Base-by-base conservation (phyloP, 768 basidiomycete species). In the Hypholoma fasciculare region DNA sequence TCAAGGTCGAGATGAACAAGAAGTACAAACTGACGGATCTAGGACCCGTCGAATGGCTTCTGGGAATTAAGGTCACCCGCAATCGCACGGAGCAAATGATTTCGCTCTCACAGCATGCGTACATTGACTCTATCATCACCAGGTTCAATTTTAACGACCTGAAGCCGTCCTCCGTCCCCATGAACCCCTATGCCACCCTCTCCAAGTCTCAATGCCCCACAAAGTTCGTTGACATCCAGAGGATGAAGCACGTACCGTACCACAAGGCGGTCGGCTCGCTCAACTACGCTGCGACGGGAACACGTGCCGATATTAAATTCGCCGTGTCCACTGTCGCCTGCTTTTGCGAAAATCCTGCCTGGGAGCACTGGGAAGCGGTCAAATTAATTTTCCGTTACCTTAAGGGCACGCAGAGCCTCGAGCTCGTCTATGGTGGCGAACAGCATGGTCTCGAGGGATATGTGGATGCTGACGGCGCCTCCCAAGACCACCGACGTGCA, bases 61-160 rank as follows among this genome's bases (percentile, higher is more conserved):
- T 77, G 4, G 71, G 75, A 4, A 60, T 78, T 23, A 52, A 71
- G 40, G 61, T 78, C 55, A 50, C 48, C 3, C 42, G 70, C 5
- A 61, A 78, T 44, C 13, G 44, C 53, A 1, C 53, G 59, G 0
- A 72, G 68, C 9, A 4, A 23, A 23, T 23, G 23, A 65, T 77
- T 49, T 58, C 68, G 16, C 44, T 77, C 0, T 68, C 64, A 11
- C 76, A 78, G 56, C 42, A 40, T 9, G 38, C 66, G 0, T 80
- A 77, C 59, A 67, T 77, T 40, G 61, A 69, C 19, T 44, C 64
- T 23, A 65, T 63, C 51, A 13, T 72, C 4, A 42, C 52, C 57
- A 43, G 52, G 1, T 65, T 56, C 57, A 61, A 63, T 39, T 63
- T 68, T 51, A 42, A 59, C n/a, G 61, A 68, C 46, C 36, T 63